Base-by-base conservation (phyloP, 176 grass and related monocot genomes). In the Stipa capillata region DNA sequence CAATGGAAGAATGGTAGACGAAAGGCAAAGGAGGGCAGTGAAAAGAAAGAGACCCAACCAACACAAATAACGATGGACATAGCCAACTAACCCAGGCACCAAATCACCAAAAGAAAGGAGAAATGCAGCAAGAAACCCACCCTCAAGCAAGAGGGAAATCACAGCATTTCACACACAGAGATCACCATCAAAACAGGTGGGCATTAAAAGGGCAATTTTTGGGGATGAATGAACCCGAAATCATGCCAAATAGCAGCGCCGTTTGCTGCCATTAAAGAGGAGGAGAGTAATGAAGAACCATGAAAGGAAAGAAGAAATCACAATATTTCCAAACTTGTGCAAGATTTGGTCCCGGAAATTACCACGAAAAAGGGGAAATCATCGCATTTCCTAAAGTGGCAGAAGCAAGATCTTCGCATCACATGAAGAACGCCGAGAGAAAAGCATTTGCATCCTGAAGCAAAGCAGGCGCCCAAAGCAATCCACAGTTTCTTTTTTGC, bases 261-360 rank as follows among this genome's bases (percentile, higher is more conserved):
- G 40, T 79, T 55, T 35, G 57, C 57, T 45, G 51, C 27, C 13
- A 33, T 2, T 11, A 37, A 34, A 42, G 55, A 82, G n/a, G 45
- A 45, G 20, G 37, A 35, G 68, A 74, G 39, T 69, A 57, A 66
- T 50, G n/a, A 57, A 74, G 51, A 57, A 51, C 34, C 20, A 58
- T 37, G 0, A 24, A 51, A 74, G 76, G 49, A 51, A 84, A 69
- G 60, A 32, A 59, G 50, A 68, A 80, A 89, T 61, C 70, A 17
- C n/a, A 3, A 37, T 23, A 10, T 59, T 73, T 67, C n/a, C 35
- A 14, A 52, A 71, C 68, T 39, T 2, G 40, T 43, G n/a, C 28
- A 5, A 5, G 67, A 76, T 73, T 48, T 66, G 86, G 69, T 69
- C 60, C 86, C 39, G 40, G 59, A 84, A 88, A 88, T 44, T 79